A percentile compares a stretch with the other conserved stretches of the same genome.
Conservation (phyloP, 768 basidiomycete species). For the Leccinellum luteum region DNA sequence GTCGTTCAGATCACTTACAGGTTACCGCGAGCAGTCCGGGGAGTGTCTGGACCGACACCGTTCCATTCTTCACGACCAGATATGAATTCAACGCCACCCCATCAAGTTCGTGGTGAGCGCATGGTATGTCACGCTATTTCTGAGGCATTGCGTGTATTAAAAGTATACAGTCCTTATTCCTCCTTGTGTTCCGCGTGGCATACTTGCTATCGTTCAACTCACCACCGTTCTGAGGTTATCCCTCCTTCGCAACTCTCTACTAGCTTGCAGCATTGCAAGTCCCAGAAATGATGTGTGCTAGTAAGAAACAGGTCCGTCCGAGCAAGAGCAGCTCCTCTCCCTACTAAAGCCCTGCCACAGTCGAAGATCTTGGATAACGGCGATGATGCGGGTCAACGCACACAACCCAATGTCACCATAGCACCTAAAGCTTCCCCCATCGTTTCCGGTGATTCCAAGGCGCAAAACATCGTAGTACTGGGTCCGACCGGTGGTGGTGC, state of each 20-base stretch:
- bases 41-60: background rate
- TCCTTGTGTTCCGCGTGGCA: background rate
- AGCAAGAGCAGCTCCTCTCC: background rate
- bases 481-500: conserved; percentile 26
- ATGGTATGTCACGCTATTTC: conserved; percentile 13
- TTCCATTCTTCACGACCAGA: background rate
- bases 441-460: background rate
- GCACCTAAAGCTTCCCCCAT: background rate
- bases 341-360: conserved; percentile 8
- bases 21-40: background rate
- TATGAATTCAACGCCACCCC: background rate
- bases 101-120: conserved; percentile 9
- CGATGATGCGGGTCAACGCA: background rate
- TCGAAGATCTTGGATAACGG: conserved; percentile 1
- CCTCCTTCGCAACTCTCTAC: background rate
- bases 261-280: background rate
- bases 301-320: conserved; percentile 16
- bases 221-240: background rate
- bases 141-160: conserved; percentile 8
- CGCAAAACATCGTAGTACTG: conserved; percentile 23
- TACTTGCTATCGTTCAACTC: background rate
- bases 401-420: too few relatives aligned
- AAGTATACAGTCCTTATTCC: background rate
- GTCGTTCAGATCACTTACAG: too few relatives aligned
- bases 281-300: conserved; percentile 9